Evolutionary conservation across 2,329 filamentous ascomycete genomes (phyloP).

Genomic region (Apiospora saccharicola): DNA sequence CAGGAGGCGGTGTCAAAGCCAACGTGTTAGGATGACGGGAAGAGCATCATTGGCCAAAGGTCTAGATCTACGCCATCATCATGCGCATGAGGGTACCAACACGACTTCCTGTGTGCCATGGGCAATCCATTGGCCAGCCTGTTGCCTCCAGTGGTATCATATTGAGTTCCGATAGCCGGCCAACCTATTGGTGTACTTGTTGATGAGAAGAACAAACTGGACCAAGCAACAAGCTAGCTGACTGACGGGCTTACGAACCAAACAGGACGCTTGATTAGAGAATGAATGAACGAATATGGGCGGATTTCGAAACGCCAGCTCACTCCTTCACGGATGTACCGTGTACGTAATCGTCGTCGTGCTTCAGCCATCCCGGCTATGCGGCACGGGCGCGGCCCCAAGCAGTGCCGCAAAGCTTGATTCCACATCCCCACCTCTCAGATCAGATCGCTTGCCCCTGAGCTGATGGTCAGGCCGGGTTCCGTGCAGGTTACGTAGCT

Average conservation of each 20-base stretch:
- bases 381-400: slow-evolving; percentile 12
- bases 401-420: slow-evolving; percentile 11
- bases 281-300: neutral
- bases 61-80: slow-evolving; percentile 12
- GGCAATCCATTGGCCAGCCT: neutral
- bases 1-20: slow-evolving; percentile 14
- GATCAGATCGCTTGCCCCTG: slow-evolving; percentile 19
- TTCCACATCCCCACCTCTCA: slow-evolving; percentile 2
- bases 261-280: neutral
- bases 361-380: slow-evolving; percentile 8
- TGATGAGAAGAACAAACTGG: neutral
- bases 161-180: slow-evolving; percentile 3
- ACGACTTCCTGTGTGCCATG: neutral
- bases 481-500: neutral
- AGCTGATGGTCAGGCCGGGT: neutral
- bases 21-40: neutral
- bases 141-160: slow-evolving; percentile 2
- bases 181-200: neutral
- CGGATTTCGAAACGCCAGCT: slow-evolving; percentile 17
- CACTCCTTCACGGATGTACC: neutral
- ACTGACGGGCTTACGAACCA: neutral
- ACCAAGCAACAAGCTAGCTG: neutral
- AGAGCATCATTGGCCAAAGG: neutral
- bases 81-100: neutral
- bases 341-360: slow-evolving; percentile 14